A percentile compares a stretch with the other conserved stretches of the same genome.
phyloP scores from a whole-genome alignment of 352 stramenopile species.

The Globisporangium okanoganense region DNA sequence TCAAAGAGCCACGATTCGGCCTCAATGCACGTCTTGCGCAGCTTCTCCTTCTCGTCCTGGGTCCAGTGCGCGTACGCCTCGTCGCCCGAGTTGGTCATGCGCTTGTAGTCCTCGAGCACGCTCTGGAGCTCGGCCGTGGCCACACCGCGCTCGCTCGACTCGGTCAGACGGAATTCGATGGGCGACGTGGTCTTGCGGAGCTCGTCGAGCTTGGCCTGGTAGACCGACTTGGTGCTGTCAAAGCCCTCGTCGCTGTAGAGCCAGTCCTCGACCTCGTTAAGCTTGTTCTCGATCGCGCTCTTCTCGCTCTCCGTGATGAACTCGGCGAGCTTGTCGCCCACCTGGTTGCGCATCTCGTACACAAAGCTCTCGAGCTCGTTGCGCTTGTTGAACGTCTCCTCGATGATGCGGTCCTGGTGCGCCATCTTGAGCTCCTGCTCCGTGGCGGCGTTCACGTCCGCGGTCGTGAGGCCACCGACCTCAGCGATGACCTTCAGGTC shows the following conservation, averaged over 20 bases:
- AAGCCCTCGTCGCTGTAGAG: conserved; percentile 99
- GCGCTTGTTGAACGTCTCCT: conserved; percentile 97
- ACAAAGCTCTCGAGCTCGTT: conserved; percentile 99
- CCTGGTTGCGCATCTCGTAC: conserved; percentile 98
- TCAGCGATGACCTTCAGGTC: conserved; percentile 70
- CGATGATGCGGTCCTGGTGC: conserved; percentile 93
- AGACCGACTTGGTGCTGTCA: conserved; percentile 97
- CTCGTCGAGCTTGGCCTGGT: conserved; percentile 93
- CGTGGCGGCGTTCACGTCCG: conserved; percentile 60
- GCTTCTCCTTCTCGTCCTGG: conserved; percentile 93
- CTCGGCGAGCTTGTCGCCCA: conserved; percentile 75
- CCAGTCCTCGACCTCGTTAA: conserved; percentile 96
- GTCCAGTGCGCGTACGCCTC: conserved; percentile 95
- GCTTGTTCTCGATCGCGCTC: conserved; percentile 77
- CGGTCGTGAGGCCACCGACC: conserved; percentile 49
- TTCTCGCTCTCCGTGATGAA: conserved; percentile 92
- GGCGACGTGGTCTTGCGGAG: conserved; percentile 92
- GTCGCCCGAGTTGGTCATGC: conserved; percentile 92
- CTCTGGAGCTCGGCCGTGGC: conserved; percentile 90
- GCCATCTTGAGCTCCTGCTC: conserved; percentile 95
- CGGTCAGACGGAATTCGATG: conserved; percentile 91
- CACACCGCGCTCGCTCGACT: conserved; percentile 87
- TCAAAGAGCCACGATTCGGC: conserved; percentile 96
- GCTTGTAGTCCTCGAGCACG: conserved; percentile 94
- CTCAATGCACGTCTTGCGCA: conserved; percentile 87